Base-by-base conservation (phyloP, 306 rosid genomes). In the Vachellia collinsii region DNA sequence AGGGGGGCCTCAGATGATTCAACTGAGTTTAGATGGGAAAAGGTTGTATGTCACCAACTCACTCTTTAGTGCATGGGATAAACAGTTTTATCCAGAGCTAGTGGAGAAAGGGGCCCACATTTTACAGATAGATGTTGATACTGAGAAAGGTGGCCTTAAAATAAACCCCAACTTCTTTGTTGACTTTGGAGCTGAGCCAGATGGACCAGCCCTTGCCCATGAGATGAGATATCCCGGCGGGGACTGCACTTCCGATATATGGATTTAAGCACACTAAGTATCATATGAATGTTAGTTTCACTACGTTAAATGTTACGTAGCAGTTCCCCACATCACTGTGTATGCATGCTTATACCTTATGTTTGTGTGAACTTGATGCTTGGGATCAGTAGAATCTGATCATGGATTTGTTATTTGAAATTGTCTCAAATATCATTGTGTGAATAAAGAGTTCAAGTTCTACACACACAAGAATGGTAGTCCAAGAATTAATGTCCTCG, bases 221-320 rank as follows among this genome's bases (percentile, higher is more conserved):
- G 98, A 94, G 87, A 94, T 92, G 97, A 86, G 98, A 86, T 92
- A 92, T 56, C 98, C 97, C 41, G 97, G 98, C 64, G 97, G 98
- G 13, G 98, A 94, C 78, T 94, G 97, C 92, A 94, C 98, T 75
- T 94, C 94, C 75, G 87, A 84, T 50, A 64, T 64, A 13, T 64
- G 70, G 70, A 64, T 64, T 36, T 64, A 64, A 64, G 43, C 70
- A 56, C 34, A 3, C 20, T 0, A n/a, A 8, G 34, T 20, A 20
- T 9, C 63, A 14, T 50, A 20, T 20, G 8, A 13, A 12, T 9
- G 63, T 3, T 2, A 29, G 25, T 56, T 56, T 54, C 11, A 19
- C 61, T 54, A n/a, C 61, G 19, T 19, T 17, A 54, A 7, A 54
- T 54, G 25, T n/a, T 8, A 19, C 20, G 3, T 20, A n/a, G 62